Evolutionary conservation across 2,329 filamentous ascomycete species (phyloP).

Genomic region (Trichoderma asperellum): DNA sequence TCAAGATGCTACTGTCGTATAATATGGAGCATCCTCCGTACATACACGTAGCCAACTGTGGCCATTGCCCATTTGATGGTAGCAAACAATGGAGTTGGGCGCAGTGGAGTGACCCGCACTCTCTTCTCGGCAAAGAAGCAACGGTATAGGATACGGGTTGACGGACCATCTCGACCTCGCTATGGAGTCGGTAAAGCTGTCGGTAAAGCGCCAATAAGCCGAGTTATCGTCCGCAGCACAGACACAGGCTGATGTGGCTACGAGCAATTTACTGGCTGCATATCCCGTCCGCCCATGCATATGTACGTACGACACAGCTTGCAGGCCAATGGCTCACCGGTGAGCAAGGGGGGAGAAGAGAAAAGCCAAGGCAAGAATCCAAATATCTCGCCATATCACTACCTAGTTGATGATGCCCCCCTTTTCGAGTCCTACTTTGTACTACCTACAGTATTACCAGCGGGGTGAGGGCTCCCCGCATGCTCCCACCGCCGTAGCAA

Average conservation of each 20-base stretch:
- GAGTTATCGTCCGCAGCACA: conserved; percentile 14
- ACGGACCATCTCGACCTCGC: neutral
- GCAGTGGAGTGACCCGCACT: neutral
- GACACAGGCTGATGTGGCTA: conserved; percentile 9
- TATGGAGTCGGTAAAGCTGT: neutral
- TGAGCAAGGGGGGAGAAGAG: neutral
- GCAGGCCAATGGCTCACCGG: conserved; percentile 5
- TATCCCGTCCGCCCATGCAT: conserved; percentile 23
- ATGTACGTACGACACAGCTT: conserved; percentile 16
- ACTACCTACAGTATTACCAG: too few species aligned
- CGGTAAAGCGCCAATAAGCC: conserved; percentile 1
- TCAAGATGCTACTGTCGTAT: neutral
- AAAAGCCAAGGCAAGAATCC: neutral
- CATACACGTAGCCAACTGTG: too few species aligned
- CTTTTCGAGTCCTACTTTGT: neutral
- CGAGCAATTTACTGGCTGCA: conserved; percentile 14
- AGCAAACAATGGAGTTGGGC: neutral
- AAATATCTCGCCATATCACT: neutral
- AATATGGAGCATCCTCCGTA: neutral
- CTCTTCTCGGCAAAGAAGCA: neutral
- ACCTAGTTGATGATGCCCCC: neutral
- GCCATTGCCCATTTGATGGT: too few species aligned
- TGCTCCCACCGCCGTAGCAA: neutral
- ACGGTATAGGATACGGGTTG: neutral
- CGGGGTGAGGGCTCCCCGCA: too few species aligned